Base-by-base conservation (phyloP, 2,329 filamentous ascomycete genomes). In the Colletotrichum lindemuthianum region DNA sequence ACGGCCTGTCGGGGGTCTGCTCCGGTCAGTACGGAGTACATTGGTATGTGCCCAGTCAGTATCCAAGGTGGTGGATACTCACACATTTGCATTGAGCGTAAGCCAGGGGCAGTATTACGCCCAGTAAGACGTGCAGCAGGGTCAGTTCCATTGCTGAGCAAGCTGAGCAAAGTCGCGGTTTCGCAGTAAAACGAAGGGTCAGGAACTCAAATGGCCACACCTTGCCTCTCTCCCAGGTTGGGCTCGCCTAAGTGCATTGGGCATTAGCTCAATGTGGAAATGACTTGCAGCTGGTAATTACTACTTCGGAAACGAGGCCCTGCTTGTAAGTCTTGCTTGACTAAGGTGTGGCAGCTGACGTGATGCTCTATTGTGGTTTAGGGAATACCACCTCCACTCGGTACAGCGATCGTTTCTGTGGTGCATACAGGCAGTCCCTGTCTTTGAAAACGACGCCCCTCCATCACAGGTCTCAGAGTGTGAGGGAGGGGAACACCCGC, bases 1-100 rank as follows among this genome's bases (percentile, higher is more conserved):
- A 84, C 0, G 69, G 32, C 56, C 87, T 83, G 15, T n/a, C 33
- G 36, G 51, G 59, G 9, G 50, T 56, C 59, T 60, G 36, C 16
- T 33, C 15, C 16, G 15, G 4, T 13, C 13, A 16, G 8, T 15
- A 8, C 40, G 6, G 15, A 44, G 13, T 13, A 34, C 49, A 8
- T 48, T 43, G 36, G 16, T 32, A 9, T 10, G 33, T 39, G 15
- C 4, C 7, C 34, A n/a, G 4, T n/a, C 13, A n/a, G 24, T 2
- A 33, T 9, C 11, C 4, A 15, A 8, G 12, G 24, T 32, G 12
- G 8, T 6, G 2, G n/a, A 32, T 24, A 43, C 57, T 60, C 44
- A 60, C 59, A 33, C 45, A 61, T 50, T 61, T 56, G 51, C 59
- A 56, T 33, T 61, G 59, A 5, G 43, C n/a, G 32, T 24, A 44